Evolutionary conservation across 2,329 filamentous ascomycete species (phyloP), one percentile per base, ranked within the genome.

Genomic region (Ascochyta koolunga): DNA sequence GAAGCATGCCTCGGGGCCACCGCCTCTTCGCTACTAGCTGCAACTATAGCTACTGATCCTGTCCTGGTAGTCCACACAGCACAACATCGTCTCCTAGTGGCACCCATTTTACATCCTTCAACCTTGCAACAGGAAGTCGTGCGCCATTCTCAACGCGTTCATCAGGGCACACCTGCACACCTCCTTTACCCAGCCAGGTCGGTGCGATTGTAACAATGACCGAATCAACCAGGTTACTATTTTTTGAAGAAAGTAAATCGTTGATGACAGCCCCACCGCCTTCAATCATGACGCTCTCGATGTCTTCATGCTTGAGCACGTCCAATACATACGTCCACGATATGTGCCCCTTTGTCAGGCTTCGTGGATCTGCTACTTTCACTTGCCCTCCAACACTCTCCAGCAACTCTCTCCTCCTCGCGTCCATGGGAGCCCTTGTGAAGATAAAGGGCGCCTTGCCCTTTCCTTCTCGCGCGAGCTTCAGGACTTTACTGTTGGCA

Each of bases 141-240:
- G 77, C 76, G 3, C 83, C 85, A 16, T 80, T 70, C 2, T 76
- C 81, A 2, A 73, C 66, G 35, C 80, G 82, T 29, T 85, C 80
- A 18, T 84, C 79, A 2, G 93, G 93, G 40, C 86, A 88, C 2
- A 96, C 90, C 10, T 86, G 81, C 9, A 97, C 90, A 7, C 91
- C 91, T 2, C 90, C 91, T 55, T 84, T 81, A 1, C 93, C 93
- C n/a, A 98, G 80, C 85, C 91, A 98, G 0, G 87, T 91, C 8
- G 93, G 93, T 3, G 93, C 92, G 67, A 97, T 86, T 0, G 93
- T 97, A 53, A 97, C 82, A 65, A 98, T 89, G 42, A 96, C 87
- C 2, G 88, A 88, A 68, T 91, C 83, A 36, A 96, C 80, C 8
- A 92, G 77, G n/a, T 72, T 65, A 15, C 84, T 79, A 65, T 86